Evolutionary conservation across 805 yeast species (phyloP).

Genomic region (Metschnikowia reukaufii): DNA sequence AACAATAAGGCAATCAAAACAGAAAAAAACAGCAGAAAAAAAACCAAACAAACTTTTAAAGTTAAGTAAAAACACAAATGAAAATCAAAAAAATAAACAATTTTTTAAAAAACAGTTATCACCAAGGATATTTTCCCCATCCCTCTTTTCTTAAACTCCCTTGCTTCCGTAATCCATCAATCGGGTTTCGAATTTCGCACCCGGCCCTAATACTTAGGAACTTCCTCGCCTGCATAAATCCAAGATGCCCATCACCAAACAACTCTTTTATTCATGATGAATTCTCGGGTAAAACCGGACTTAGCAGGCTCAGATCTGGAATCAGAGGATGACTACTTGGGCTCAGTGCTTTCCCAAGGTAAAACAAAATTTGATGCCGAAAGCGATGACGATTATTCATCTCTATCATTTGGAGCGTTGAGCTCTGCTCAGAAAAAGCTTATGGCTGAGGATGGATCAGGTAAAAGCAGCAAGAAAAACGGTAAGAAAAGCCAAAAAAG

Average conservation of each 20-base stretch:
- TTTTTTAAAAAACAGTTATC: no score
- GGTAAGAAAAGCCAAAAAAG: conserved; percentile 12
- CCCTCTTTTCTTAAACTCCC: no score
- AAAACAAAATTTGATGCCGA: conserved; percentile 12
- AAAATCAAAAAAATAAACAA: no score
- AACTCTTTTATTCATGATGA: background rate
- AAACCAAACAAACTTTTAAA: no score
- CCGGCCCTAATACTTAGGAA: background rate
- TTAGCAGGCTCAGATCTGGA: conserved; percentile 16
- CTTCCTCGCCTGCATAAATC: conserved; percentile 2
- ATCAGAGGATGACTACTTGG: conserved; percentile 21
- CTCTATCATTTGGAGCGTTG: conserved; percentile 65
- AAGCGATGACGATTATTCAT: conserved; percentile 46
- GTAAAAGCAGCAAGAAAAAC: conserved; percentile 15
- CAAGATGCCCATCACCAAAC: conserved; percentile 10
- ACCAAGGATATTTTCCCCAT: no score
- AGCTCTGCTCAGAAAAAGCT: conserved; percentile 58
- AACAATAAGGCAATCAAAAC: no score
- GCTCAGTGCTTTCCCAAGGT: conserved; percentile 13
- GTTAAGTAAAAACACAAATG: no score
- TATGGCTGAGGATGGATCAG: conserved; percentile 21
- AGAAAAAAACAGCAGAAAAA: no score
- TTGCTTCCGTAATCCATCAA: no score
- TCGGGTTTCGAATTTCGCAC: background rate
- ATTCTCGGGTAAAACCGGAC: conserved; percentile 9